Conservation (phyloP, 2,329 filamentous ascomycete genomes). For the Cladosporium sp. region DNA sequence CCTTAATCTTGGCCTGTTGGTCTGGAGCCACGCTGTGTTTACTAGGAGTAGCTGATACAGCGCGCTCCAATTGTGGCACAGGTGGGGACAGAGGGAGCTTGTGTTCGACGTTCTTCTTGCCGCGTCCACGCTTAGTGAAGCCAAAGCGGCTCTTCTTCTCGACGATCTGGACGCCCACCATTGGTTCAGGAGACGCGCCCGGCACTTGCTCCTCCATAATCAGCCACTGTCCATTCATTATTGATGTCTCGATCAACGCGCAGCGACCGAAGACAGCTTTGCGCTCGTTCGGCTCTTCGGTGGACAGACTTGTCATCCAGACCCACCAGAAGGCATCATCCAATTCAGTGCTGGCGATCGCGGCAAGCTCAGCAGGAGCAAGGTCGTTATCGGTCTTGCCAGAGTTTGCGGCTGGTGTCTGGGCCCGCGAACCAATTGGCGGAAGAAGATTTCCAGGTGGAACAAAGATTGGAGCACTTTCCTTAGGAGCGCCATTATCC, state of each 20-base stretch:
- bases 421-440: slow-evolving; percentile 73
- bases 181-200: slow-evolving; percentile 79
- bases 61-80: slow-evolving; percentile 38
- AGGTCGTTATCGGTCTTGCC: slow-evolving; percentile 62
- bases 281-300: slow-evolving; percentile 77
- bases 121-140: slow-evolving; percentile 68
- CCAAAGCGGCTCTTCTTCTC: slow-evolving; percentile 85
- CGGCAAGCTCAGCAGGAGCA: slow-evolving; percentile 90
- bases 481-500: slow-evolving; percentile 60
- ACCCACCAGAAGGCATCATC: slow-evolving; percentile 99
- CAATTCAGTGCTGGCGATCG: slow-evolving; percentile 77
- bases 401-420: slow-evolving; percentile 47
- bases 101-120: slow-evolving; percentile 64
- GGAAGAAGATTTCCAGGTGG: slow-evolving; percentile 89
- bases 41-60: slow-evolving; percentile 55
- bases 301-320: slow-evolving; percentile 94
- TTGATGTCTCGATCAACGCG: slow-evolving; percentile 83
- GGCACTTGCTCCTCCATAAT: slow-evolving; percentile 96
- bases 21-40: slow-evolving; percentile 84
- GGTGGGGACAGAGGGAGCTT: slow-evolving; percentile 52
- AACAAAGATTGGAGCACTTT: slow-evolving; percentile 60
- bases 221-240: slow-evolving; percentile 79
- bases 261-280: slow-evolving; percentile 95
- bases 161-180: slow-evolving; percentile 81
- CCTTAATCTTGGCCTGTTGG: slow-evolving; percentile 89